Evolutionary conservation across 768 basidiomycete species (phyloP).

Genomic region (Hysterangium stoloniferum): DNA sequence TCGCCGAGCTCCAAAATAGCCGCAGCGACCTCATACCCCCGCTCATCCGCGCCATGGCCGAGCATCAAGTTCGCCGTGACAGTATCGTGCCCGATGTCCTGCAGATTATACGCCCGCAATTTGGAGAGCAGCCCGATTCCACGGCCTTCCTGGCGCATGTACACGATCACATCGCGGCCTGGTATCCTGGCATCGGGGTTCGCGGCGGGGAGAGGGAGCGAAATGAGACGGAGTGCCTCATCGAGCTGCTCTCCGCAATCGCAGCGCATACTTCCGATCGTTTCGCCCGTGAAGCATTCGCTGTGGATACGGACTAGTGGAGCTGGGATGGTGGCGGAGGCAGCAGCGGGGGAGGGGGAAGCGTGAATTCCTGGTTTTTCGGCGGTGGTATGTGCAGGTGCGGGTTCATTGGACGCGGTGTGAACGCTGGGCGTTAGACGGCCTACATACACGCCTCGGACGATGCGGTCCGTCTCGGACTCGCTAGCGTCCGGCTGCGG

Average conservation of each 20-base stretch:
- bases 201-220: constrained; percentile 52
- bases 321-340: constrained; percentile 39
- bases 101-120: constrained; percentile 94
- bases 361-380: too few relatives aligned
- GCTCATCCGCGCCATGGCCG: constrained; percentile 89
- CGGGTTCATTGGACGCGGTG: constrained; percentile 27
- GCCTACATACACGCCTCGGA: constrained; percentile 90
- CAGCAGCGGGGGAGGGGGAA: not conserved
- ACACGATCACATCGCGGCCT: constrained; percentile 88
- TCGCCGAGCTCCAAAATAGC: constrained; percentile 78
- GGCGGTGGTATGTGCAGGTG: too few relatives aligned
- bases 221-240: constrained; percentile 89
- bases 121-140: constrained; percentile 96
- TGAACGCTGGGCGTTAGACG: constrained; percentile 52
- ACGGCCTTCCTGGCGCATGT: constrained; percentile 94
- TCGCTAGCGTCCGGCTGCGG: constrained; percentile 34
- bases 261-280: constrained; percentile 95
- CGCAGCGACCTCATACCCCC: constrained; percentile 85
- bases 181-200: constrained; percentile 41
- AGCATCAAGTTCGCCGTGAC: constrained; percentile 95
- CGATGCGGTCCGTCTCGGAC: constrained; percentile 89
- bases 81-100: constrained; percentile 98
- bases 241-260: constrained; percentile 99
- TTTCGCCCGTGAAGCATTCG: constrained; percentile 98
- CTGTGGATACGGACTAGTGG: constrained; percentile 95